phyloP scores from a whole-genome alignment of 768 basidiomycete genomes.

The Rhizopogon rudus region DNA sequence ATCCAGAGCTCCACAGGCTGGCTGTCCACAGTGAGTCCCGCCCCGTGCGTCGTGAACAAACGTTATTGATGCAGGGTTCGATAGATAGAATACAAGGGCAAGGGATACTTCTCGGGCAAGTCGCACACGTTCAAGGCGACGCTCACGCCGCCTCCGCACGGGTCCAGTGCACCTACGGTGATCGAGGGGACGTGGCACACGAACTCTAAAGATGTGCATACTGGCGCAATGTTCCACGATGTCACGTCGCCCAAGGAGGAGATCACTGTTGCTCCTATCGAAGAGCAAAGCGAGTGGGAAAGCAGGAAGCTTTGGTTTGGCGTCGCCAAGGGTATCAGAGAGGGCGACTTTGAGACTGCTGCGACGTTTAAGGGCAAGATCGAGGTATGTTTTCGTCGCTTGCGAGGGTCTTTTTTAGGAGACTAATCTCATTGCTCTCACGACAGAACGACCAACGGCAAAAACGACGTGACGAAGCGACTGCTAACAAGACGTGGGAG shows the following conservation, averaged over 20 bases:
- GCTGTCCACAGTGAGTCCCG: constrained; percentile 40
- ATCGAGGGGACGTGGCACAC: constrained; percentile 83
- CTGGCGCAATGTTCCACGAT: constrained; percentile 65
- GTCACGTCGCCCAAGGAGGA: constrained; percentile 72
- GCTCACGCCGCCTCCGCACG: constrained; percentile 47
- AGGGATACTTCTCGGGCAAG: constrained; percentile 92
- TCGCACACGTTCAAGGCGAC: constrained; percentile 89
- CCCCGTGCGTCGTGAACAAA: too few species aligned
- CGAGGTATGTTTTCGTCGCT: constrained; percentile 51
- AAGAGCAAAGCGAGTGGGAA: constrained; percentile 78
- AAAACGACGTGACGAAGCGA: constrained; percentile 74
- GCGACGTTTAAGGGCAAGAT: constrained; percentile 85
- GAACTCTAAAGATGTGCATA: constrained; percentile 45
- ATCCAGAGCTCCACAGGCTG: constrained; percentile 69
- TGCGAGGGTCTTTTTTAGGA: too few species aligned
- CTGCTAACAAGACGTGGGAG: constrained; percentile 67
- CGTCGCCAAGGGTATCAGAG: constrained; percentile 88
- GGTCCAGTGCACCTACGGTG: constrained; percentile 39
- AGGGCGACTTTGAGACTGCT: constrained; percentile 90
- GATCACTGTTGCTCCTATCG: constrained; percentile 56
- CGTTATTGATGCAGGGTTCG: constrained; percentile 33
- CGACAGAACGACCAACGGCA: constrained; percentile 88
- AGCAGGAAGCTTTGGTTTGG: constrained; percentile 78
- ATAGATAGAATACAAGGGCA: constrained; percentile 92
- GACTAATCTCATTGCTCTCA: neutral